phyloP scores from a whole-genome alignment of 2,329 filamentous ascomycete species.

The Ophiostoma tasmaniense region DNA sequence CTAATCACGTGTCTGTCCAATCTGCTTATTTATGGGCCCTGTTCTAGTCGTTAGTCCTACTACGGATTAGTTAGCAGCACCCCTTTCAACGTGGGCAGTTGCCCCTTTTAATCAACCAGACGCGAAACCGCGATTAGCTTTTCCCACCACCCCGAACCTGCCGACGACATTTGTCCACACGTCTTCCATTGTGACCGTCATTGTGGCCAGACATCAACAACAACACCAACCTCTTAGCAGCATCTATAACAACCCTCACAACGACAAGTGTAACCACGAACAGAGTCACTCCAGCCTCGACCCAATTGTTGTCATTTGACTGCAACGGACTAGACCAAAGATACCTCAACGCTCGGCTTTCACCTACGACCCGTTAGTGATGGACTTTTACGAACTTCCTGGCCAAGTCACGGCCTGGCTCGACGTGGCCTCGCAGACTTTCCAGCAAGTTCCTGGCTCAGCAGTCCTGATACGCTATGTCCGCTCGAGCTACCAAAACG shows the following conservation, averaged over 20 bases:
- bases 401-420: constrained; percentile 44
- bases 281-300: not conserved
- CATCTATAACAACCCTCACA: not conserved
- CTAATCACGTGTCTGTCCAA: not conserved
- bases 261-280: not conserved
- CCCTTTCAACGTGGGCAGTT: constrained; percentile 3
- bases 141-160: constrained; percentile 7
- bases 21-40: not conserved
- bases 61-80: not conserved
- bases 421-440: constrained; percentile 50
- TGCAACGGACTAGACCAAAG: not conserved
- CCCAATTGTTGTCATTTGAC: not conserved
- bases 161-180: not conserved
- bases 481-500: constrained; percentile 94
- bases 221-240: not conserved
- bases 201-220: not conserved
- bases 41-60: not conserved
- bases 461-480: constrained; percentile 93
- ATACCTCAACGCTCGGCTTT: not conserved
- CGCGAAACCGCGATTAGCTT: constrained; percentile 3
- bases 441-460: constrained; percentile 88
- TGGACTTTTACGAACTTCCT: constrained; percentile 58
- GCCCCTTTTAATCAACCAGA: constrained; percentile 5
- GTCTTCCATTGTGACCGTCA: not conserved
- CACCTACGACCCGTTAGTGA: constrained; percentile 25